Conservation (phyloP, 2,329 filamentous ascomycete genomes). For the Xylaria sp. region DNA sequence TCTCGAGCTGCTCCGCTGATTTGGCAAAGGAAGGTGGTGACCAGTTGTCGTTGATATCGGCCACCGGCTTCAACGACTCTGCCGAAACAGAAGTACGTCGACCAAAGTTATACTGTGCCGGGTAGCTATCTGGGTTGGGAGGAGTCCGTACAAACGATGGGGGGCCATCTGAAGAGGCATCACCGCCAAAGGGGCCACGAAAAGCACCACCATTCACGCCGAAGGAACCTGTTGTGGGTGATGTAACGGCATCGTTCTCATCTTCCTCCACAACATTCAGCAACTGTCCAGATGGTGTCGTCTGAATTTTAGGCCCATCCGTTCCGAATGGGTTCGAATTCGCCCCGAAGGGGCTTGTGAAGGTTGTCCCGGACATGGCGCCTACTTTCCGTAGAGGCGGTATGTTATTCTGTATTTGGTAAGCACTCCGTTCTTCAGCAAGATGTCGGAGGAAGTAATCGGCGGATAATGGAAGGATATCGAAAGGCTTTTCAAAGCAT, state of each 20-base stretch:
- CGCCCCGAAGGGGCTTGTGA: conserved; percentile 73
- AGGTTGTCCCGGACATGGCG: conserved; percentile 74
- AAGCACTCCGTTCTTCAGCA: conserved; percentile 67
- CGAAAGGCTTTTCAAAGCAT: conserved; percentile 61
- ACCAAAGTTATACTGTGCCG: conserved; percentile 90
- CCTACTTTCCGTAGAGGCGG: conserved; percentile 45
- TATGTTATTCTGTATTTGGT: conserved; percentile 17
- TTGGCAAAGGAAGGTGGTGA: conserved; percentile 85
- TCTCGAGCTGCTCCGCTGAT: conserved; percentile 76
- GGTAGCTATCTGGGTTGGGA: conserved; percentile 72
- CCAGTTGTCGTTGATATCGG: conserved; percentile 87
- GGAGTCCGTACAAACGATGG: conserved; percentile 53
- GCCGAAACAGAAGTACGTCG: conserved; percentile 96
- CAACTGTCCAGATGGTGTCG: conserved; percentile 50
- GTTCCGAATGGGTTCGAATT: conserved; percentile 76
- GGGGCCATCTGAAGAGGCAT: conserved; percentile 50
- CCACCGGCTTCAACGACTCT: conserved; percentile 90
- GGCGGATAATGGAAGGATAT: conserved; percentile 73
- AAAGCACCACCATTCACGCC: conserved; percentile 53
- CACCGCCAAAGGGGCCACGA: conserved; percentile 60
- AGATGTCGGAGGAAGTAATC: conserved; percentile 71
- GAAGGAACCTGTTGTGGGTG: conserved; percentile 71
- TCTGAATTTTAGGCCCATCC: conserved; percentile 45
- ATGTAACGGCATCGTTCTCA: conserved; percentile 75
- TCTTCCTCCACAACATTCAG: conserved; percentile 77